These are phyloP conservation scores for Paraglomus brasilianum DNA, from an alignment of 192 early-diverging fungal genomes.

Conservation along the genomic window DNA sequence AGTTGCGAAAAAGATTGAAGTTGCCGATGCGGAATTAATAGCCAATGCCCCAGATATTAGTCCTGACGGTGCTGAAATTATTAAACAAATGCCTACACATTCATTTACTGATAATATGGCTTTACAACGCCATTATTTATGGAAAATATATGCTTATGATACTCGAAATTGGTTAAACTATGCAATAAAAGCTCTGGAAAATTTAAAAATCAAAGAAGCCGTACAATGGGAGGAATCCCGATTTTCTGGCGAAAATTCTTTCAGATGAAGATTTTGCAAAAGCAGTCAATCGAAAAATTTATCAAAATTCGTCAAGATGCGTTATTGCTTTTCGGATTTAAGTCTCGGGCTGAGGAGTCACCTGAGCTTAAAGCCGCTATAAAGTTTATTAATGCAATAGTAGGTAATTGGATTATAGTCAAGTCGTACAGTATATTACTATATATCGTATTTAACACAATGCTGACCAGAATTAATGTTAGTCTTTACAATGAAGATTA, in stretches of 20 bases:
- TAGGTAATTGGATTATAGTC: constrained; percentile 7
- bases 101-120: too few relatives aligned
- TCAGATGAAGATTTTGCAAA: constrained; percentile 10
- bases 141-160: constrained; percentile 8
- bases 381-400: constrained; percentile 20
- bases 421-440: too few relatives aligned
- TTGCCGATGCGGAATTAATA: constrained; percentile 22
- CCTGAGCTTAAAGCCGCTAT: too few relatives aligned
- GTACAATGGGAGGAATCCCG: constrained; percentile 8
- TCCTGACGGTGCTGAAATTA: constrained; percentile 6
- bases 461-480: too few relatives aligned
- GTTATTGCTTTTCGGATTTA: constrained; percentile 8
- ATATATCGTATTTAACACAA: too few relatives aligned
- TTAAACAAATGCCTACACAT: constrained; percentile 1
- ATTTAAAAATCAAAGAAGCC: constrained; percentile 18
- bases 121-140: constrained; percentile 16
- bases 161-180: background rate
- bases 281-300: constrained; percentile 8
- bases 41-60: constrained; percentile 19
- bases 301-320: constrained; percentile 19
- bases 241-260: constrained; percentile 6
- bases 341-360: too few relatives aligned
- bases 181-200: constrained; percentile 5
- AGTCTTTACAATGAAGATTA: too few relatives aligned
- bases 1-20: constrained; percentile 18